Base-by-base conservation (phyloP, 2,329 filamentous ascomycete species). In the Colletotrichum zoysiae region DNA sequence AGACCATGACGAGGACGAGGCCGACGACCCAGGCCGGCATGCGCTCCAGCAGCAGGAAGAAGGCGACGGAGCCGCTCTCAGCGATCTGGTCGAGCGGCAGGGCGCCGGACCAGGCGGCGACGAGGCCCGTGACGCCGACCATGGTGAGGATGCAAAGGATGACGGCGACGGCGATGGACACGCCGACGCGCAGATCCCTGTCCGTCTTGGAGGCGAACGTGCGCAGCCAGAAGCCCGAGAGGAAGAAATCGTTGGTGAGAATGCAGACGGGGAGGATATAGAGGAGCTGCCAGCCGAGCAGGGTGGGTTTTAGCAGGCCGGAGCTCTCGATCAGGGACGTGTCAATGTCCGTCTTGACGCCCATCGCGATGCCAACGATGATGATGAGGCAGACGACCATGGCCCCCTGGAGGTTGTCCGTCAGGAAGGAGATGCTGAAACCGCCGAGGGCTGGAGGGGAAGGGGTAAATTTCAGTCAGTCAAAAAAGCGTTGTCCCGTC, bases 191-290 rank as follows among this genome's bases (percentile, higher is more conserved):
- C 8, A 96, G 88, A 78, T 95, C 93, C 77, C 87, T 91, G 84
- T 96, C 93, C 0, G 92, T 93, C 79, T 89, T 91, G 63, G 92
- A 92, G 23, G 93, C 92, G 77, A 96, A 96, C 6, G 93, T 93
- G 62, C 93, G 91, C 80, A 95, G 88, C 93, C 93, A 96, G 81
- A 94, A 95, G 75, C 90, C 92, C 42, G 92, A 94, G 55, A 96
- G 85, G 84, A 96, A 96, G 85, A 96, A 95, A 84, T 95, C 91
- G 82, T 95, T 96, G 71, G 93, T 95, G 67, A 95, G 79, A 74
- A 96, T 88, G 56, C 93, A 93, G 7, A 96, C 88, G 0, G 94
- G 93, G 1, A 96, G 86, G 75, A 96, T 95, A 83, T 95, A 96
- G 46, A 96, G 84, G 18, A 96, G 88, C 81, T 96, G 93, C 93